Base-by-base conservation (phyloP, 306 rosid species). In the Pyrus pyrifolia region DNA sequence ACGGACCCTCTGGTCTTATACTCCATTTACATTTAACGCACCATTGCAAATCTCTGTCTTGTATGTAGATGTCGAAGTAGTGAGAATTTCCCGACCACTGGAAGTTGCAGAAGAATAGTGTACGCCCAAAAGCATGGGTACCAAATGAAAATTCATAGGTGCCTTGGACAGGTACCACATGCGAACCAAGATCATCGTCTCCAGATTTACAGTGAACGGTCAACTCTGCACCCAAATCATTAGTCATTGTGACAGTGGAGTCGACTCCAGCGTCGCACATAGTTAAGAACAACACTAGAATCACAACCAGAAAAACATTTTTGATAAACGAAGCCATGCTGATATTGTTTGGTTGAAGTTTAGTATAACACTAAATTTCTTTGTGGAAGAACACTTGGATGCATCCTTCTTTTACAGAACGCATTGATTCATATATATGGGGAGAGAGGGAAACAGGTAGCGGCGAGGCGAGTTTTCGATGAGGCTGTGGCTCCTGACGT, bases 371-470 rank as follows among this genome's bases (percentile, higher is more conserved):
- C 42, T 38, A 38, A 38, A 38, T 38, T 38, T 38, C 42, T 38
- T 38, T 38, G 42, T 38, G 42, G 42, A 38, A 38, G 42, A 38
- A 38, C 2, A 38, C 9, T 38, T 38, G 42, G 42, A 38, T 38
- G 2, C 42, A 38, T 38, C 42, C 9, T 38, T 38, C 42, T 38
- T 35, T 38, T 38, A 38, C 6, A 38, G 10, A 89, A 89, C 27
- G 84, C 87, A 3, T 57, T 87, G 91, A 82, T 87, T 46, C 87
- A 89, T 71, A 69, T 84, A 44, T 89, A 87, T 31, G 91, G 87
- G 17, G 74, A 78, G 4, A 73, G 86, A 72, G 91, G 90, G 31
- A 38, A 64, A 25, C 66, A 83, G 44, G 23, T 71, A 23, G 78
- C 73, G 42, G 89, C 85, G 1, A 78, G 88, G 53, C 85, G 80